phyloP scores from a whole-genome alignment of 2,329 filamentous ascomycete genomes.

The Emergomyces orientalis region DNA sequence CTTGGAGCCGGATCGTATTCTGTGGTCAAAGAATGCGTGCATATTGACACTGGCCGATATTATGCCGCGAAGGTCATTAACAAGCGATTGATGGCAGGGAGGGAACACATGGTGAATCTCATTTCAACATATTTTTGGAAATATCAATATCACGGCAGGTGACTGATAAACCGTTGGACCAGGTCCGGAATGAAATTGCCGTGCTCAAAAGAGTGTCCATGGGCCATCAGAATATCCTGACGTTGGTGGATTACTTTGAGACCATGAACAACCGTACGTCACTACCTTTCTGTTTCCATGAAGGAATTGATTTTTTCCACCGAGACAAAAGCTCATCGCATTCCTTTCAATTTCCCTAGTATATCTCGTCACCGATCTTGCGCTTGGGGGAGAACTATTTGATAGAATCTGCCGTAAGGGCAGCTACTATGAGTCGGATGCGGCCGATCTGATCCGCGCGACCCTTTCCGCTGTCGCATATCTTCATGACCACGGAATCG shows the following conservation, averaged over 20 bases:
- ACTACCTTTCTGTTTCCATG: not conserved
- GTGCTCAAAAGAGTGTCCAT: constrained; percentile 97
- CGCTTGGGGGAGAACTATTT: constrained; percentile 91
- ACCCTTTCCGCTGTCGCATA: constrained; percentile 97
- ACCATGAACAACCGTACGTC: constrained; percentile 87
- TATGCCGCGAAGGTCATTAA: constrained; percentile 99
- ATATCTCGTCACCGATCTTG: constrained; percentile 94
- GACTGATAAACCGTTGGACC: constrained; percentile 6
- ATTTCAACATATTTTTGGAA: not conserved
- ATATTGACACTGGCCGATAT: constrained; percentile 94
- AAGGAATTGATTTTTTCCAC: not conserved
- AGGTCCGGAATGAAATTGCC: constrained; percentile 97
- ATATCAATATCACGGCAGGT: not conserved
- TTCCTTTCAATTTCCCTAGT: constrained; percentile 40
- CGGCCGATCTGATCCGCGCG: constrained; percentile 86
- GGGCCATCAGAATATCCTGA: constrained; percentile 97
- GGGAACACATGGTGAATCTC: constrained; percentile 83
- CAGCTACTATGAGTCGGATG: constrained; percentile 96
- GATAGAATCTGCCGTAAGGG: constrained; percentile 98
- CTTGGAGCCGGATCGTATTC: constrained; percentile 94
- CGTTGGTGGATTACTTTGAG: constrained; percentile 97
- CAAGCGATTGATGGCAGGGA: constrained; percentile 91
- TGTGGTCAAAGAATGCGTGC: constrained; percentile 96
- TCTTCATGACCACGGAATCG: constrained; percentile 95
- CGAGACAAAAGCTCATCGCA: not conserved